These are phyloP conservation scores for Aspergillus ustus DNA, from an alignment of 2,329 filamentous ascomycete genomes.

Conservation along the genomic window DNA sequence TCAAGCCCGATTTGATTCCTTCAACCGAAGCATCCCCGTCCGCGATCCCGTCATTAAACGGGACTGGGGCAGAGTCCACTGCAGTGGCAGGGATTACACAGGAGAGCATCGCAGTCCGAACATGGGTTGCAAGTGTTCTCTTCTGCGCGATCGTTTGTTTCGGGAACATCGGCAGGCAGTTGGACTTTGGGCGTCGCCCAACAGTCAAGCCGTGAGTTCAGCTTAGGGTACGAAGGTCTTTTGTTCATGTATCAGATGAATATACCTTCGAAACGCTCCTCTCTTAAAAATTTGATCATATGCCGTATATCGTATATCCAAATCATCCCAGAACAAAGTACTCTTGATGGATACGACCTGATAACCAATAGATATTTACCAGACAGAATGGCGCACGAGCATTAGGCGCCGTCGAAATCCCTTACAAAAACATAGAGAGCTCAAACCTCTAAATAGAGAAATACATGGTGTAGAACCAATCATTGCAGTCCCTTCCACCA, in stretches of 20 bases:
- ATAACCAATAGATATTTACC: not conserved
- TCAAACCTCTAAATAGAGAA: not conserved
- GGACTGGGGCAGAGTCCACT: slow-evolving; percentile 36
- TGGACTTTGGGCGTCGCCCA: slow-evolving; percentile 59
- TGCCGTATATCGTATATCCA: not conserved
- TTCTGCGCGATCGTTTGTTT: slow-evolving; percentile 97
- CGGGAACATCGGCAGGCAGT: slow-evolving; percentile 85
- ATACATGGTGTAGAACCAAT: slow-evolving; percentile 56
- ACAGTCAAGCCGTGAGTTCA: slow-evolving; percentile 21
- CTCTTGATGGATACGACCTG: not conserved
- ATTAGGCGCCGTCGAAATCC: not conserved
- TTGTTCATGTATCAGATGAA: not conserved
- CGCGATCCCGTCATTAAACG: slow-evolving; percentile 31
- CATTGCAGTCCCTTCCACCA: slow-evolving; percentile 63
- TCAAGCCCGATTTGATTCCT: slow-evolving; percentile 78
- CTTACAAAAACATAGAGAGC: slow-evolving; percentile 27
- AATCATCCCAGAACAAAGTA: too few species aligned
- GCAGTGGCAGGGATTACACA: slow-evolving; percentile 44
- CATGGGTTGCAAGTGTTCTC: slow-evolving; percentile 90
- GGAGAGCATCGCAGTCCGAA: slow-evolving; percentile 66
- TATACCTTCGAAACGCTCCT: not conserved
- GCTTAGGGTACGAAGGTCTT: not conserved
- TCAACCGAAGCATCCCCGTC: slow-evolving; percentile 56
- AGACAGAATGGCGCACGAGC: not conserved
- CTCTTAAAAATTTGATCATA: not conserved